Evolutionary conservation across 2,329 filamentous ascomycete genomes (phyloP).

Genomic region (Torrubiellomyces zombiae): DNA sequence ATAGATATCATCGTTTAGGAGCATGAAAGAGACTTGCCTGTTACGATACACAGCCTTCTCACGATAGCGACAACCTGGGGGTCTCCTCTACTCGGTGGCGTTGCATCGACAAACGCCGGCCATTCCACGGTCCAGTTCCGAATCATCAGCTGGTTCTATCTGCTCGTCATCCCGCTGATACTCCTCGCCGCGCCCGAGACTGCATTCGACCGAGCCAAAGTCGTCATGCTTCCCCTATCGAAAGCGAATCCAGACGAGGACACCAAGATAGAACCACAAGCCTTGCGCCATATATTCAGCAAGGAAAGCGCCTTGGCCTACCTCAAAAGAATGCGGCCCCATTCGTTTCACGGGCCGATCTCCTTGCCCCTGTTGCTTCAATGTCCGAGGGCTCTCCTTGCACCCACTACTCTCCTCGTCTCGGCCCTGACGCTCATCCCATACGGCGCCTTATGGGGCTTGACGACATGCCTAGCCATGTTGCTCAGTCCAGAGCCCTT

Average conservation of each 20-base stretch:
- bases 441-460: conserved; percentile 27
- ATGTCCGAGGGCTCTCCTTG: conserved; percentile 26
- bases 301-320: conserved; percentile 19
- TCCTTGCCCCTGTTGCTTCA: conserved; percentile 22
- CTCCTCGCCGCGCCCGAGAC: conserved; percentile 35
- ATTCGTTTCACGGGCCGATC: conserved; percentile 17
- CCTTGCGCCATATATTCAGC: conserved; percentile 12
- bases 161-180: conserved; percentile 28
- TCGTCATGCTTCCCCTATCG: conserved; percentile 6
- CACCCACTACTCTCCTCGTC: conserved; percentile 32
- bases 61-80: conserved; percentile 33
- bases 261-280: too few relatives aligned
- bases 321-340: conserved; percentile 21
- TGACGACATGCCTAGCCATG: conserved; percentile 26
- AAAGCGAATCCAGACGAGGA: conserved; percentile 6
- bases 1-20: conserved; percentile 16
- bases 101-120: conserved; percentile 21
- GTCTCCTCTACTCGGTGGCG: conserved; percentile 34
- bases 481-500: conserved; percentile 29
- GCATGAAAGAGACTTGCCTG: conserved; percentile 30
- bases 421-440: conserved; percentile 28
- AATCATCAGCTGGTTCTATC: conserved; percentile 31
- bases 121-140: conserved; percentile 32
- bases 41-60: conserved; percentile 27
- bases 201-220: conserved; percentile 25